A percentile compares a stretch with the other conserved stretches of the same genome.
phyloP scores from a whole-genome alignment of 805 yeast genomes.

The Monosporozyma servazzii region DNA sequence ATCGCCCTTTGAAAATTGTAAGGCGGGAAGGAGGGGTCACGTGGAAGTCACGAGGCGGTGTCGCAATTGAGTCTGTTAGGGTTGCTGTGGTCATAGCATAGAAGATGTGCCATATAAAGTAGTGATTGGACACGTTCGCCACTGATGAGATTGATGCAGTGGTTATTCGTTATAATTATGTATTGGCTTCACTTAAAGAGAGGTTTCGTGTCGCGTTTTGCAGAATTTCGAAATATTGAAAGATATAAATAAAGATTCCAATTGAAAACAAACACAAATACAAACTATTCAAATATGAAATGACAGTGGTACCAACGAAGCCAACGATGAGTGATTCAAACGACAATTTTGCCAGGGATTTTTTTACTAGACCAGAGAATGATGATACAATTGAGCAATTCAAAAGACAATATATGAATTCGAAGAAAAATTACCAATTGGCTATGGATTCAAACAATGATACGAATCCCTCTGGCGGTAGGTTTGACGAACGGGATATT shows the following conservation, averaged over 20 bases:
- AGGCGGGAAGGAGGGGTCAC: neutral
- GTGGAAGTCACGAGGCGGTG: neutral
- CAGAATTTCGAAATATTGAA: neutral
- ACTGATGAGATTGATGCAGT: too few relatives aligned
- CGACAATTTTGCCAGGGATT: conserved; percentile 8
- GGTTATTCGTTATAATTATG: too few relatives aligned
- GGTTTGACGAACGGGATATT: neutral
- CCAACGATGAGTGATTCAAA: neutral
- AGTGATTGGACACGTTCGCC: too few relatives aligned
- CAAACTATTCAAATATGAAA: too few relatives aligned
- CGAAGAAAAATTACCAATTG: conserved; percentile 16
- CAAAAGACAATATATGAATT: conserved; percentile 22
- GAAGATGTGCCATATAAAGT: too few relatives aligned
- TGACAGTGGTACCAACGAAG: neutral
- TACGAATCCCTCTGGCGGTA: neutral
- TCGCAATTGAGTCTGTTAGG: too few relatives aligned
- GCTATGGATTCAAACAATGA: neutral
- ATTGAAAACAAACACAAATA: neutral
- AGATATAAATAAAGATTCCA: neutral
- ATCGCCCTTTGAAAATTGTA: neutral
- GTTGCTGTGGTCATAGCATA: too few relatives aligned
- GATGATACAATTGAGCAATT: conserved; percentile 27
- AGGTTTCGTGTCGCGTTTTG: neutral
- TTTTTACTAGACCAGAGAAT: conserved; percentile 18
- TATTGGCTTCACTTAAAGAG: too few relatives aligned